These are phyloP conservation scores for Polytrichum commune DNA, from an alignment of 225 moss, liverwort and hornwort species.

Conservation along the genomic window DNA sequence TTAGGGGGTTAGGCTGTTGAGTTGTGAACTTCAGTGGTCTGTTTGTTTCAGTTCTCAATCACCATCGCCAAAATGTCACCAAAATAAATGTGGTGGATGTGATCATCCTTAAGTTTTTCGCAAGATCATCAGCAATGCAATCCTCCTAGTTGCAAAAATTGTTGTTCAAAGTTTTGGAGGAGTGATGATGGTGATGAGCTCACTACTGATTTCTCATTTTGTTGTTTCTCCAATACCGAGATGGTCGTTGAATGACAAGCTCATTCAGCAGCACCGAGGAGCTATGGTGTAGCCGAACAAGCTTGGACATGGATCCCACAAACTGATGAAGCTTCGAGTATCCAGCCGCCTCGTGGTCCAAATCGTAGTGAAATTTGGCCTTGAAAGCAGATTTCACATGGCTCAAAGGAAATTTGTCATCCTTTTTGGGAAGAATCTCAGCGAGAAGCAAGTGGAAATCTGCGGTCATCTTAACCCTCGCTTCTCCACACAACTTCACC, in stretches of 20 bases:
- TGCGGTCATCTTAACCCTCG: slow-evolving; percentile 3
- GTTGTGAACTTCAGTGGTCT: no score
- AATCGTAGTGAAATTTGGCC: slow-evolving; percentile 13
- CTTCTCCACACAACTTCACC: slow-evolving; percentile 2
- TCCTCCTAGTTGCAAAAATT: no score
- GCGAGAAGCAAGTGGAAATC: slow-evolving; percentile 9
- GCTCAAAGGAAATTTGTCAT: slow-evolving; percentile 17
- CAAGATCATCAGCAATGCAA: no score
- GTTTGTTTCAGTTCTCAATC: no score
- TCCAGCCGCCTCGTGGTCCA: slow-evolving; percentile 24
- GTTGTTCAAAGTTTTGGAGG: no score
- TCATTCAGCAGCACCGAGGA: slow-evolving; percentile 13
- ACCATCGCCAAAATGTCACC: no score
- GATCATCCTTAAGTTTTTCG: no score
- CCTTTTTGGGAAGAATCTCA: slow-evolving; percentile 8
- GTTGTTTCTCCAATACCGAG: slow-evolving; percentile 10
- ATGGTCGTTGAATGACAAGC: slow-evolving; percentile 18
- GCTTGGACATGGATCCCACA: slow-evolving; percentile 17
- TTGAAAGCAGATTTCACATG: slow-evolving; percentile 20
- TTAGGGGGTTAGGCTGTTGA: no score
- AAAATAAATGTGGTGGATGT: no score
- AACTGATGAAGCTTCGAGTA: slow-evolving; percentile 21
- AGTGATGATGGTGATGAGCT: no score
- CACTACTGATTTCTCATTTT: background rate
- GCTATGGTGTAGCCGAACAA: slow-evolving; percentile 16